These are phyloP conservation scores for Candida sithepensis DNA, from an alignment of 805 yeast species.

Conservation along the genomic window DNA sequence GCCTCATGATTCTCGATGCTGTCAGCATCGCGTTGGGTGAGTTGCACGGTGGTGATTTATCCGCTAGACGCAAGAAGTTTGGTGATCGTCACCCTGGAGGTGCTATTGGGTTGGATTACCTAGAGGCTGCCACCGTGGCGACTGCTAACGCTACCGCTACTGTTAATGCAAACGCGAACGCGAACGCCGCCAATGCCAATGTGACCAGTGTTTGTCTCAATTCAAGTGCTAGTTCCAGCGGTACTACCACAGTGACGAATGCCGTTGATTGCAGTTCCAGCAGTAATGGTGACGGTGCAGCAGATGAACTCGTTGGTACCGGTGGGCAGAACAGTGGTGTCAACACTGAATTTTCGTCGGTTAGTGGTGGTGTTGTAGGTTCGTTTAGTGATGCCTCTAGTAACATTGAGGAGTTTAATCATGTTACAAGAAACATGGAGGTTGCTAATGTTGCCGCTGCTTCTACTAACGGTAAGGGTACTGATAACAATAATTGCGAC, in stretches of 20 bases:
- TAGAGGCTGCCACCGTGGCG: slow-evolving; percentile 1
- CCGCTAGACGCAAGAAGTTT: slow-evolving; percentile 52
- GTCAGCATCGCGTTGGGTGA: slow-evolving; percentile 72
- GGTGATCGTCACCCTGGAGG: slow-evolving; percentile 88
- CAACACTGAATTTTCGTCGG: slow-evolving; percentile 13
- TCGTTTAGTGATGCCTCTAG: slow-evolving; percentile 14
- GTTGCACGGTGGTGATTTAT: slow-evolving; percentile 53
- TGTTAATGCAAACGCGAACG: no score
- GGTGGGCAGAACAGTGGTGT: slow-evolving; percentile 6
- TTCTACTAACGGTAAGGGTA: no score
- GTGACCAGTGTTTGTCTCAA: neutral
- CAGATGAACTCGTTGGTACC: neutral
- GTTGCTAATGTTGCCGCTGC: no score
- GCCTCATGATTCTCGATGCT: slow-evolving; percentile 76
- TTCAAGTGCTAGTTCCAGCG: neutral
- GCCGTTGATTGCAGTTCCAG: neutral
- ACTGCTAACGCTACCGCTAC: neutral
- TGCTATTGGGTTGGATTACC: slow-evolving; percentile 63
- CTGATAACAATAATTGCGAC: slow-evolving; percentile 20
- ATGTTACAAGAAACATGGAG: slow-evolving; percentile 10
- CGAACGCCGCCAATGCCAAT: neutral
- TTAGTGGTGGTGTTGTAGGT: slow-evolving; percentile 10
- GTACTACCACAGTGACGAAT: no score
- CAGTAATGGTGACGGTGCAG: neutral
- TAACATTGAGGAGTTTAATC: slow-evolving; percentile 6